These are phyloP conservation scores for Populus alba DNA, from an alignment of 345 rosid species.

Conservation along the genomic window DNA sequence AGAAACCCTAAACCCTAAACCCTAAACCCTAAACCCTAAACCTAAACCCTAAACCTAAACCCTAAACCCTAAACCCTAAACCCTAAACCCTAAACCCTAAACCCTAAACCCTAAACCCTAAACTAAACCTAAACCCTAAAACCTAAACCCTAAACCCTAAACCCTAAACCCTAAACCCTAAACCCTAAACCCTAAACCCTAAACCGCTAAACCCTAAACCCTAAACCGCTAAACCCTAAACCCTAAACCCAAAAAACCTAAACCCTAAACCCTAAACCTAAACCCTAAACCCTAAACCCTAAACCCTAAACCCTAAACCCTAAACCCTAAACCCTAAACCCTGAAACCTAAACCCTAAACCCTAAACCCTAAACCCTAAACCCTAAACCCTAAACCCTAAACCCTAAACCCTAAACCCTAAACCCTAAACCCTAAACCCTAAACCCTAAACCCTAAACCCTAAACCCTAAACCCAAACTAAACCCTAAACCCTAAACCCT, in stretches of 20 bases:
- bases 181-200: conserved; percentile 21
- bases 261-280: conserved; percentile 19
- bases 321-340: conserved; percentile 3
- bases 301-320: conserved; percentile 10
- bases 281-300: conserved; percentile 13
- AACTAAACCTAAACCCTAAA: conserved; percentile 20
- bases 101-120: conserved; percentile 23
- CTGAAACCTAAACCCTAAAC: conserved; percentile 12
- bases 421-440: conserved; percentile 20
- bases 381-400: conserved; percentile 13
- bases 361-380: conserved; percentile 11
- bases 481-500: no score
- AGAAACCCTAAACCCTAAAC: conserved; percentile 18
- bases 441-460: conserved; percentile 22
- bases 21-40: conserved; percentile 14
- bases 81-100: conserved; percentile 17
- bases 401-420: conserved; percentile 14
- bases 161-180: conserved; percentile 22
- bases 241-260: conserved; percentile 11
- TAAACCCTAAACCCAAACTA: conserved; percentile 20
- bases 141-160: conserved; percentile 20
- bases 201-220: conserved; percentile 17
- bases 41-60: conserved; percentile 13
- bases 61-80: conserved; percentile 14
- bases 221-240: conserved; percentile 16